Base-by-base conservation (phyloP, 2,329 filamentous ascomycete species). In the Graphiopsis chlorocephala region DNA sequence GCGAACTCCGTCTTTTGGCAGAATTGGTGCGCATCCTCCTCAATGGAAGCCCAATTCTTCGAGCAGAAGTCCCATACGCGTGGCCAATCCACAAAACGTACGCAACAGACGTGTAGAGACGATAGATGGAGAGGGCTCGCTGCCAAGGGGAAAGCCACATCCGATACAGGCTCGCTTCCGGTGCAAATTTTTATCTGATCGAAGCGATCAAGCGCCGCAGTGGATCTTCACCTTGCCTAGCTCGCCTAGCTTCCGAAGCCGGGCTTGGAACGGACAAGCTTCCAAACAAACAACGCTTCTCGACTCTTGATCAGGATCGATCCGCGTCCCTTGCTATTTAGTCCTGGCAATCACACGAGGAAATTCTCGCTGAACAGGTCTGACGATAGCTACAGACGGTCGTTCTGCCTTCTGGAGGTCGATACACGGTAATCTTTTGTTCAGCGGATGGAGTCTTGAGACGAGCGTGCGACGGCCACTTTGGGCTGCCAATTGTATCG, bases 131-230 rank as follows among this genome's bases (percentile, higher is more conserved):
- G 38, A 2, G 4, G 38, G 3, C n/a, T 45, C 14, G n/a, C n/a
- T n/a, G n/a, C n/a, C n/a, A n/a, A 45, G 38, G 38, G 38, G n/a
- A 45, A 45, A 45, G 38, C 38, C 38, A 45, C 38, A 20, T 45
- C 38, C 38, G n/a, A n/a, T n/a, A n/a, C n/a, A n/a, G n/a, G 17
- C 38, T 45, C 38, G 38, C 38, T 20, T 45, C n/a, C 2, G 38
- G n/a, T 45, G 38, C 38, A 56, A 35, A 31, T 56, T 35, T 33
- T 56, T 56, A 56, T 56, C 53, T 23, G 53, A 56, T 56, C 53
- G 53, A 56, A 56, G 53, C 53, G 17, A 56, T 26, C 14, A 52
- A 38, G n/a, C n/a, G 26, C 47, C 47, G 17, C 47, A 28, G 47
- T 52, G 47, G 53, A 38, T n/a, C 28, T 20, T 12, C 31, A 31